Conservation (phyloP, 148 eudicot species). For the Chenopodium quinoa region DNA sequence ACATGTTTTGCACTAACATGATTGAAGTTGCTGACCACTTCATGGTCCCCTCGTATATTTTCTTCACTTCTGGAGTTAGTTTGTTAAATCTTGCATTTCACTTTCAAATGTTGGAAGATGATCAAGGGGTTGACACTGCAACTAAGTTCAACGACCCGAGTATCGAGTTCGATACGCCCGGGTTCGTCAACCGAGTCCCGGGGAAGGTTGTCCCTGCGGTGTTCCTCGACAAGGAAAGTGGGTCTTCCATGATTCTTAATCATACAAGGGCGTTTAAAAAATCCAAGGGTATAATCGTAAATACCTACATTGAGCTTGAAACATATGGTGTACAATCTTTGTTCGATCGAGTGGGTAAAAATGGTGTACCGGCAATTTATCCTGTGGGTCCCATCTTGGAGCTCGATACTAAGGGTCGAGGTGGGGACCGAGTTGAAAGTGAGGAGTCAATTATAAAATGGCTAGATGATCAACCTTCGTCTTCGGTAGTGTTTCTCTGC, state of each 20-base stretch:
- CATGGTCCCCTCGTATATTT: constrained; percentile 31
- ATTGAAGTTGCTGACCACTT: constrained; percentile 34
- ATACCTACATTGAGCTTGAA: constrained; percentile 43
- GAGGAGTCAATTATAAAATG: constrained; percentile 32
- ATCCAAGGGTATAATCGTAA: constrained; percentile 47
- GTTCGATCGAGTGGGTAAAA: background rate
- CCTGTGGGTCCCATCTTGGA: constrained; percentile 57
- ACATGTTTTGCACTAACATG: constrained; percentile 35
- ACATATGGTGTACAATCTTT: constrained; percentile 23
- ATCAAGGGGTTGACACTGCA: background rate
- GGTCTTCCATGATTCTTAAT: constrained; percentile 5
- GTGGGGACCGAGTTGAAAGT: background rate
- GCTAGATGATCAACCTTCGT: constrained; percentile 49
- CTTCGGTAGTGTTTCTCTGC: constrained; percentile 53
- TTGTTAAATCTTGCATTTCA: constrained; percentile 15
- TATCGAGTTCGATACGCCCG: constrained; percentile 3
- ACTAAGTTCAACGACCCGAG: constrained; percentile 10
- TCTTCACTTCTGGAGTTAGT: constrained; percentile 27
- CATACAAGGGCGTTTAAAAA: constrained; percentile 16
- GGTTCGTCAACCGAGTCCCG: constrained; percentile 23
- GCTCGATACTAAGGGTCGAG: constrained; percentile 6
- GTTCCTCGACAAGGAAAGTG: constrained; percentile 23
- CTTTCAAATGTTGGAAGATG: constrained; percentile 1
- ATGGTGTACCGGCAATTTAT: constrained; percentile 33
- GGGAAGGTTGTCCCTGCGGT: constrained; percentile 6